These are phyloP conservation scores for Peronospora farinosa DNA, from an alignment of 352 stramenopile genomes.

Conservation along the genomic window DNA sequence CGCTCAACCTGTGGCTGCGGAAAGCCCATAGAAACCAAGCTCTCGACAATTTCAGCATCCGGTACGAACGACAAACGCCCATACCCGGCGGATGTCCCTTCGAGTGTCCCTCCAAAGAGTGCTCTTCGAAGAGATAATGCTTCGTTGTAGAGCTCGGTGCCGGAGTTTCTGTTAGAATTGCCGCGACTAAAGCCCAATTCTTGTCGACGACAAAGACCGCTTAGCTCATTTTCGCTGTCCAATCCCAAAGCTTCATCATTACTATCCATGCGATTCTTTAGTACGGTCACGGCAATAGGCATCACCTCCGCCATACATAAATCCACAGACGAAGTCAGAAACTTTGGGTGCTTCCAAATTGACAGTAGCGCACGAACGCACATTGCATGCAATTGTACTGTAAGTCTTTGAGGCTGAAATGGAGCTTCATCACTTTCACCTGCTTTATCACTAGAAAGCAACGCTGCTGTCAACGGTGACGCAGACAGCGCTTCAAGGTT, in stretches of 20 bases:
- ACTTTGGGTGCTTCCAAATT: slow-evolving; percentile 55
- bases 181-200: slow-evolving; percentile 32
- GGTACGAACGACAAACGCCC: slow-evolving; percentile 72
- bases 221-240: slow-evolving; percentile 30
- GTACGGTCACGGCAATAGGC: slow-evolving; percentile 58
- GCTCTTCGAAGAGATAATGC: slow-evolving; percentile 37
- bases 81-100: slow-evolving; percentile 9
- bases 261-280: slow-evolving; percentile 70
- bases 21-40: slow-evolving; percentile 94
- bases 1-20: slow-evolving; percentile 80
- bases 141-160: slow-evolving; percentile 36
- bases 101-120: slow-evolving; percentile 39
- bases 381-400: slow-evolving; percentile 53
- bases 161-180: slow-evolving; percentile 28
- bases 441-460: slow-evolving; percentile 49
- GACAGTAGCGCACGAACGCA: slow-evolving; percentile 49
- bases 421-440: slow-evolving; percentile 18
- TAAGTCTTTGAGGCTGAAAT: slow-evolving; percentile 52
- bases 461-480: slow-evolving; percentile 55
- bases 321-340: slow-evolving; percentile 37
- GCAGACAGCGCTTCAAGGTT: slow-evolving; percentile 61
- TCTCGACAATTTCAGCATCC: slow-evolving; percentile 87
- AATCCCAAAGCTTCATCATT: slow-evolving; percentile 21
- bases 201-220: slow-evolving; percentile 23
- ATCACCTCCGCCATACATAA: slow-evolving; percentile 58